Percentiles rank a stretch among this genome's conserved stretches.
Conservation (phyloP, 768 basidiomycete genomes). For the Russula abietina region DNA sequence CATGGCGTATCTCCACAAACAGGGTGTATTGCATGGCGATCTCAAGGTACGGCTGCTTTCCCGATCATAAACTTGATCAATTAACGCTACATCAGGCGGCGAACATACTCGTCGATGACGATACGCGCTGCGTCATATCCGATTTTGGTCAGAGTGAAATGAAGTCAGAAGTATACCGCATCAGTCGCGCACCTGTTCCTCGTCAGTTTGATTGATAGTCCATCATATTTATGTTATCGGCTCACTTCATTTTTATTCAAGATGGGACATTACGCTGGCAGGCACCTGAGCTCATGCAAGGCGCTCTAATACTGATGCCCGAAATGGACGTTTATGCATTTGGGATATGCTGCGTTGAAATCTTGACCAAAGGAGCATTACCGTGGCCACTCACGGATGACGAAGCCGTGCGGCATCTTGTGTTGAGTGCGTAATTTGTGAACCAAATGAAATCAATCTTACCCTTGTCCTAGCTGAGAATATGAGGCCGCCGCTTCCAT, state of each 20-base stretch:
- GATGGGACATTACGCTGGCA: conserved; percentile 60
- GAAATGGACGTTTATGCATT: conserved; percentile 66
- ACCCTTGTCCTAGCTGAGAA: conserved; percentile 24
- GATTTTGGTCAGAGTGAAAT: conserved; percentile 83
- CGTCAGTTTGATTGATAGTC: conserved; percentile 25
- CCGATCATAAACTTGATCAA: not conserved
- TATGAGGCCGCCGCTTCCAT: conserved; percentile 35
- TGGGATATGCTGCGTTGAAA: conserved; percentile 58
- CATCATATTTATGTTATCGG: conserved; percentile 18
- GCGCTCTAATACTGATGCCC: conserved; percentile 41
- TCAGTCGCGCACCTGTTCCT: conserved; percentile 42
- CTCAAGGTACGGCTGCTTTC: conserved; percentile 51
- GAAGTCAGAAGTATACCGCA: conserved; percentile 60
- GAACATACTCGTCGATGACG: conserved; percentile 71
- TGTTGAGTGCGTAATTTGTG: conserved; percentile 37
- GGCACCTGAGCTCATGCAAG: conserved; percentile 59
- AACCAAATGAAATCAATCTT: not conserved
- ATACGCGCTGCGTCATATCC: conserved; percentile 61
- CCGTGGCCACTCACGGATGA: conserved; percentile 54
- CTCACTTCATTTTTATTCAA: conserved; percentile 25
- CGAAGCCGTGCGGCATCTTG: conserved; percentile 44
- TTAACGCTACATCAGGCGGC: conserved; percentile 41
- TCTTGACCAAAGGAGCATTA: conserved; percentile 54
- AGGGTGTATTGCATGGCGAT: conserved; percentile 72
- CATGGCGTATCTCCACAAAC: conserved; percentile 72